These are phyloP conservation scores for Camellia oleifera DNA, from an alignment of 179 eudicot genomes.

Conservation along the genomic window DNA sequence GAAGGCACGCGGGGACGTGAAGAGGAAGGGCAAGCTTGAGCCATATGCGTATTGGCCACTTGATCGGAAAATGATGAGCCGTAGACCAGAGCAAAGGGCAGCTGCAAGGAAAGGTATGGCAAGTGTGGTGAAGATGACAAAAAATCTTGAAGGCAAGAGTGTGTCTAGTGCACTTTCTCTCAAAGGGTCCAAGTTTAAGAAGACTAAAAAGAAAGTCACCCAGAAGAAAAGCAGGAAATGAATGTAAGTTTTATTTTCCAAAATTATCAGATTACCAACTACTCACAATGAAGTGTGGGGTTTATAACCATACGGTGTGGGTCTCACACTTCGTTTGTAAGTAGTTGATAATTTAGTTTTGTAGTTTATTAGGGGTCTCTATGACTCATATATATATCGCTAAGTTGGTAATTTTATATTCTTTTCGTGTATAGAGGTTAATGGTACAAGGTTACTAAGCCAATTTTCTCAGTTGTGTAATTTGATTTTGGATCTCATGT, in stretches of 20 bases:
- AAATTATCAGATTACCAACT: too few species aligned
- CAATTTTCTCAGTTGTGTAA: too few species aligned
- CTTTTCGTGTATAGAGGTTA: too few species aligned
- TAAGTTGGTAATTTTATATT: too few species aligned
- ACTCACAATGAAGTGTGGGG: too few species aligned
- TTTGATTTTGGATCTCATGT: too few species aligned
- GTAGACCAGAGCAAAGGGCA: constrained; percentile 84
- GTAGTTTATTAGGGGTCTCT: too few species aligned
- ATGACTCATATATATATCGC: too few species aligned
- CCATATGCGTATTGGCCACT: constrained; percentile 99
- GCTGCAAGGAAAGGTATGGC: constrained; percentile 90
- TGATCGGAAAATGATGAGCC: constrained; percentile 90
- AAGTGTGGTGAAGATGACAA: constrained; percentile 79
- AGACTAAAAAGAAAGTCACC: constrained; percentile 28
- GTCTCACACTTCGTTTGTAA: too few species aligned
- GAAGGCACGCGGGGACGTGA: constrained; percentile 58
- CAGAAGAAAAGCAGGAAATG: constrained; percentile 23
- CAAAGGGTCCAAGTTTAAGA: constrained; percentile 35
- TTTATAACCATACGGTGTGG: too few species aligned
- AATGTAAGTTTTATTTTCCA: neutral
- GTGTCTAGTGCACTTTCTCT: constrained; percentile 59
- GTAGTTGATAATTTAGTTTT: too few species aligned
- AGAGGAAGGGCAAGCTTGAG: constrained; percentile 83
- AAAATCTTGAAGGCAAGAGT: constrained; percentile 78
- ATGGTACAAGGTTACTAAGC: too few species aligned